Percentiles rank a stretch among this genome's conserved stretches.
phyloP scores from a whole-genome alignment of 2,329 filamentous ascomycete species.

The Dactylellina leptospora region DNA sequence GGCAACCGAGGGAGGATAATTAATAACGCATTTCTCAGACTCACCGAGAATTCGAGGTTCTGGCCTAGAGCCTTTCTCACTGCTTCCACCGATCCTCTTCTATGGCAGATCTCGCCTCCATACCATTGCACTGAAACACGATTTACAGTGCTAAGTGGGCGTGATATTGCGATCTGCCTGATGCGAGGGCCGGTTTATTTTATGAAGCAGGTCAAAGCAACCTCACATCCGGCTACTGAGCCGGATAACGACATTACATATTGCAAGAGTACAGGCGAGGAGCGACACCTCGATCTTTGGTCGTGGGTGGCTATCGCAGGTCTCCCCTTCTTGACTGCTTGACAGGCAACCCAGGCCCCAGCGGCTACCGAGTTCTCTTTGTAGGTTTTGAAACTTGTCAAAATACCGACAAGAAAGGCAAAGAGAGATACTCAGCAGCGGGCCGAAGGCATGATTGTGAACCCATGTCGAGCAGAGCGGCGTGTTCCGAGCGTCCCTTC shows the following conservation, averaged over 20 bases:
- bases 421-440: constrained; percentile 2
- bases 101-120: constrained; percentile 23
- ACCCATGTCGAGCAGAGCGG: constrained; percentile 25
- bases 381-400: too few species aligned
- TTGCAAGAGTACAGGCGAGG: constrained; percentile 10
- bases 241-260: neutral
- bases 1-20: constrained; percentile 39
- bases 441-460: constrained; percentile 37
- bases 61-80: neutral
- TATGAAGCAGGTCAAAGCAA: neutral
- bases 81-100: neutral
- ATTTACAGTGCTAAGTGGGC: constrained; percentile 33
- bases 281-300: neutral
- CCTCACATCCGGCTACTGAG: neutral
- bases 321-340: constrained; percentile 28
- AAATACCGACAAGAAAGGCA: too few species aligned
- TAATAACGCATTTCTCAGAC: neutral
- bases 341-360: constrained; percentile 45
- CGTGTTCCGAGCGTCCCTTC: constrained; percentile 38
- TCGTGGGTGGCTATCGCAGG: neutral
- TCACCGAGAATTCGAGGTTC: neutral
- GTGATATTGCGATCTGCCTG: constrained; percentile 1
- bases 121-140: constrained; percentile 15
- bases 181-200: neutral
- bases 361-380: constrained; percentile 16